phyloP scores from a whole-genome alignment of 768 basidiomycete genomes.

The Podaxis sp. region DNA sequence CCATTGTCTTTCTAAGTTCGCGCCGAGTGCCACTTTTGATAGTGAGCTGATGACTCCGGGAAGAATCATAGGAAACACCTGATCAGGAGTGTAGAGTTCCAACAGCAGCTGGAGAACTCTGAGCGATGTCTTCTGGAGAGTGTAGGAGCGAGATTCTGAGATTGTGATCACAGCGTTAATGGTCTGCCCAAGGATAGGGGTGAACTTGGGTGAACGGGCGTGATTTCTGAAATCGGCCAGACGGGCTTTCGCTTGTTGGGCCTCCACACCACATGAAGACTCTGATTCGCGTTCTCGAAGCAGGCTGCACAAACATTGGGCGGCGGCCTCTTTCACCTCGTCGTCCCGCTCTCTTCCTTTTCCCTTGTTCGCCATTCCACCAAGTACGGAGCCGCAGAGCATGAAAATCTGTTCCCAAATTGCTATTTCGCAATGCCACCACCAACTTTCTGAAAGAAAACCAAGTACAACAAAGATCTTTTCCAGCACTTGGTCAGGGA shows the following conservation, averaged over 20 bases:
- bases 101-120: constrained; percentile 53
- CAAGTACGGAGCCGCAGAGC: constrained; percentile 62
- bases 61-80: constrained; percentile 59
- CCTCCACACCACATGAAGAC: constrained; percentile 2
- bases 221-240: constrained; percentile 35
- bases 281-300: constrained; percentile 40
- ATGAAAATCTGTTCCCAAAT: constrained; percentile 87
- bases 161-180: constrained; percentile 66
- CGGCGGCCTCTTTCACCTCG: constrained; percentile 77
- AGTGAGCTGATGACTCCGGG: constrained; percentile 81
- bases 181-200: constrained; percentile 81
- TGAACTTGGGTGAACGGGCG: constrained; percentile 44
- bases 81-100: constrained; percentile 49
- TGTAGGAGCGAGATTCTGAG: constrained; percentile 48
- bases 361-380: constrained; percentile 62
- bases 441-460: constrained; percentile 68
- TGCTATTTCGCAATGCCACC: constrained; percentile 72
- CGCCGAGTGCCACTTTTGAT: constrained; percentile 64
- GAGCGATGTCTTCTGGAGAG: constrained; percentile 65
- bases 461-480: constrained; percentile 56
- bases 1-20: constrained; percentile 55
- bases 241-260: constrained; percentile 31
- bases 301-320: constrained; percentile 59
- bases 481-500: constrained; percentile 81
- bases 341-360: constrained; percentile 69